These are phyloP conservation scores for Penicillium manginii DNA, from an alignment of 495 filamentous ascomycete genomes.

Conservation along the genomic window DNA sequence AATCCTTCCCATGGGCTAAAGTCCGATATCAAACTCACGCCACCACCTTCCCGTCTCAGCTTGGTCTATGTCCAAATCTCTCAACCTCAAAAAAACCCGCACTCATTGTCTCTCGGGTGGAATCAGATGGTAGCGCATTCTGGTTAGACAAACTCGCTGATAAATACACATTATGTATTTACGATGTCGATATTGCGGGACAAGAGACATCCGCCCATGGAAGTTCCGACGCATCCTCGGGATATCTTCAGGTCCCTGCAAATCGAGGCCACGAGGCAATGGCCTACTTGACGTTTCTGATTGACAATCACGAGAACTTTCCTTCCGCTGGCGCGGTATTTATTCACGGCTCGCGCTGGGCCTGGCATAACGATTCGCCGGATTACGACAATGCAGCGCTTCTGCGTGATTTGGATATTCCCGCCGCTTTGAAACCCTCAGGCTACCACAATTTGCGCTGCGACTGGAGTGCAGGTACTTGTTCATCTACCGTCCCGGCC, in stretches of 20 bases:
- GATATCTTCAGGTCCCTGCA: slow-evolving; percentile 57
- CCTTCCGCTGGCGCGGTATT: slow-evolving; percentile 52
- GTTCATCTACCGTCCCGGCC: slow-evolving; percentile 31
- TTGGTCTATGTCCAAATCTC: slow-evolving; percentile 41
- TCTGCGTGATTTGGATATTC: slow-evolving; percentile 38
- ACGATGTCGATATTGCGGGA: slow-evolving; percentile 55
- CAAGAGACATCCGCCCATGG: not conserved
- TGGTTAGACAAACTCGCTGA: slow-evolving; percentile 39
- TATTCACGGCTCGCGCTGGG: slow-evolving; percentile 46
- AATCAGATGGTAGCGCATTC: slow-evolving; percentile 37
- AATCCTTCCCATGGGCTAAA: slow-evolving; percentile 40
- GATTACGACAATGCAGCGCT: slow-evolving; percentile 46
- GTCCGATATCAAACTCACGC: slow-evolving; percentile 41
- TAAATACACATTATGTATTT: slow-evolving; percentile 50
- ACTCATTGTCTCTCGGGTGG: slow-evolving; percentile 41
- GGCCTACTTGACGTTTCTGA: slow-evolving; percentile 68
- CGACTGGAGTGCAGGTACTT: slow-evolving; percentile 49
- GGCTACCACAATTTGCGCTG: slow-evolving; percentile 54
- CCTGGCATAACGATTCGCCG: slow-evolving; percentile 50
- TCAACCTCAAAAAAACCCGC: slow-evolving; percentile 38
- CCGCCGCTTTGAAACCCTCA: slow-evolving; percentile 29
- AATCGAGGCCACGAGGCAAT: slow-evolving; percentile 73
- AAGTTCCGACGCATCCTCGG: not conserved
- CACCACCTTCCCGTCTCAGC: slow-evolving; percentile 26
- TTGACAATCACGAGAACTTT: slow-evolving; percentile 66